A percentile compares a stretch with the other conserved stretches of the same genome.
phyloP scores from a whole-genome alignment of 306 rosid genomes.

The Castanea sativa region DNA sequence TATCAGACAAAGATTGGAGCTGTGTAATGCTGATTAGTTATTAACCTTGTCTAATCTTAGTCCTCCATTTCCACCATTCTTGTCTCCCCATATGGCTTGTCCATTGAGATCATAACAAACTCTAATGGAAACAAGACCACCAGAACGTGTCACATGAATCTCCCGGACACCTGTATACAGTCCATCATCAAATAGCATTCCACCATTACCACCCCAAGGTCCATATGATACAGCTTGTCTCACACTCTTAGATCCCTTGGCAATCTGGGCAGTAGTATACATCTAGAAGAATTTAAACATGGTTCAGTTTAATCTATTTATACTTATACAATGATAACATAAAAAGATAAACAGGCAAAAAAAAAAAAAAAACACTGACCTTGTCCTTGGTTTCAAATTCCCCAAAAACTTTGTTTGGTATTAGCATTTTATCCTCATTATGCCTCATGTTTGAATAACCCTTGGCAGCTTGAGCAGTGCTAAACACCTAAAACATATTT shows the following conservation, averaged over 20 bases:
- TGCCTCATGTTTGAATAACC: too few species aligned
- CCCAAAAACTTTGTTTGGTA: too few species aligned
- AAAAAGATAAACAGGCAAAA: too few species aligned
- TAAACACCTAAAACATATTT: too few species aligned
- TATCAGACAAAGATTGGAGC: too few species aligned
- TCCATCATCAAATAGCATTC: conserved; percentile 70
- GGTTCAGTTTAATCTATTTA: too few species aligned
- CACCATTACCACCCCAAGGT: conserved; percentile 89
- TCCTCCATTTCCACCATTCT: conserved; percentile 81
- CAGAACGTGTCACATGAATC: conserved; percentile 61
- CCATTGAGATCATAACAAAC: conserved; percentile 66
- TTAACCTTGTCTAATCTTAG: conserved; percentile 72
- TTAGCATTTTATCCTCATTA: too few species aligned
- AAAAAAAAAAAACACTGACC: too few species aligned
- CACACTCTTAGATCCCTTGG: conserved; percentile 46
- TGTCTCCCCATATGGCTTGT: conserved; percentile 56
- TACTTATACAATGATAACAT: too few species aligned
- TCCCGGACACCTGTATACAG: conserved; percentile 57
- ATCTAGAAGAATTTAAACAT: conserved; percentile 3
- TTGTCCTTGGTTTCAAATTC: too few species aligned
- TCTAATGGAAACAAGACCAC: conserved; percentile 66
- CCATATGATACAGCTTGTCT: conserved; percentile 47
- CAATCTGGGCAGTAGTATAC: conserved; percentile 22
- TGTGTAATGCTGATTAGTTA: too few species aligned
- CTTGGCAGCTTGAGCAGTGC: too few species aligned